Percentiles rank a stretch among this genome's conserved stretches.
These are phyloP conservation scores for Suillus discolor DNA, from an alignment of 768 basidiomycete genomes.

Conservation along the genomic window DNA sequence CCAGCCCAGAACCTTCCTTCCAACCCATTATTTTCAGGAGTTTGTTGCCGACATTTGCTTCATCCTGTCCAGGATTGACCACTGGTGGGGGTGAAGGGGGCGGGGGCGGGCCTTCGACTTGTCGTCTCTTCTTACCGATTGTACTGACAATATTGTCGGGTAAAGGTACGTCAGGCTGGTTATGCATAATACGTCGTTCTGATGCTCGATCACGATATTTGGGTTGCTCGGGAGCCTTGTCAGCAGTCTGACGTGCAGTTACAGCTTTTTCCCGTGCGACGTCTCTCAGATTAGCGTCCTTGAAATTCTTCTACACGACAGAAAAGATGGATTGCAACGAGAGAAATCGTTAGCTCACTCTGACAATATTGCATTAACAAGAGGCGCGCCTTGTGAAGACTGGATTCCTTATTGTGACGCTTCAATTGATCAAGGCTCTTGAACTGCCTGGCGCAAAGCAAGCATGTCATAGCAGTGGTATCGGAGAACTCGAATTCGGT, in stretches of 20 bases:
- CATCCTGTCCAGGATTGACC: conserved; percentile 76
- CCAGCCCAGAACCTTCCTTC: conserved; percentile 88
- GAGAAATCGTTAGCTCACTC: conserved; percentile 35
- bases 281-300: conserved; percentile 71
- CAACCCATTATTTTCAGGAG: conserved; percentile 98
- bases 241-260: conserved; percentile 41
- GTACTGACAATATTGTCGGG: conserved; percentile 49
- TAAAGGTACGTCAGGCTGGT: conserved; percentile 85
- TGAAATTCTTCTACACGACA: conserved; percentile 76
- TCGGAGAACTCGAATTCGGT: conserved; percentile 86
- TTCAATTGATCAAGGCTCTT: conserved; percentile 83
- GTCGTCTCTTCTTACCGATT: conserved; percentile 43
- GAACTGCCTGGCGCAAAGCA: conserved; percentile 94
- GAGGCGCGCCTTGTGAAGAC: conserved; percentile 85
- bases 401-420: conserved; percentile 92
- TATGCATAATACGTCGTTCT: conserved; percentile 87
- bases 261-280: conserved; percentile 68
- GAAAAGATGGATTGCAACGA: conserved; percentile 16
- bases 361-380: conserved; percentile 25
- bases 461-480: conserved; percentile 69
- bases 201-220: conserved; percentile 96
- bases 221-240: conserved; percentile 50
- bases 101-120: conserved; percentile 56
- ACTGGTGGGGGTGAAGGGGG: conserved; percentile 64
- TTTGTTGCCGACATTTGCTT: conserved; percentile 88